Evolutionary conservation across 352 stramenopile genomes (phyloP).

Genomic region (Pelagophyceae sp.): DNA sequence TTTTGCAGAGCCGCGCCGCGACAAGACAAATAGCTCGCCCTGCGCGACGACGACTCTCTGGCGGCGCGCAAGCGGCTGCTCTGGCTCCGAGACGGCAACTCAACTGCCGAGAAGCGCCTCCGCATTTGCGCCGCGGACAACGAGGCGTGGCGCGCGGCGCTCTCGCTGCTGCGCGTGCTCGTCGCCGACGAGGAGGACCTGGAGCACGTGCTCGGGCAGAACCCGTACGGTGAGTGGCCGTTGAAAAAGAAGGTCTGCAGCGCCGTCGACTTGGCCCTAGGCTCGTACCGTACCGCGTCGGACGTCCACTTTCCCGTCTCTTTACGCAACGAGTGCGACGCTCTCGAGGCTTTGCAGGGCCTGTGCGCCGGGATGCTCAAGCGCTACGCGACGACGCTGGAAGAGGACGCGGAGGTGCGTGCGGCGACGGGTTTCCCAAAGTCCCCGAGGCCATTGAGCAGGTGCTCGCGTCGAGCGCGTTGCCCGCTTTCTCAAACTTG

Average conservation of each 20-base stretch:
- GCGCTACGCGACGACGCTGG: conserved; percentile 57
- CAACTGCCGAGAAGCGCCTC: conserved; percentile 45
- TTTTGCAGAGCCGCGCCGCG: too few relatives aligned
- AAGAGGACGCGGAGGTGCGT: conserved; percentile 51
- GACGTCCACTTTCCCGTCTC: conserved; percentile 53
- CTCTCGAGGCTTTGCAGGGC: conserved; percentile 48
- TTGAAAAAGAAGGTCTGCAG: too few relatives aligned
- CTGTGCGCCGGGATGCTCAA: conserved; percentile 38
- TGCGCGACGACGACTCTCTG: not conserved
- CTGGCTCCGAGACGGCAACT: conserved; percentile 1
- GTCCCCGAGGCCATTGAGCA: not conserved
- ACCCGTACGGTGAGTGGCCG: too few relatives aligned
- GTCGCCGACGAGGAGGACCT: conserved; percentile 52
- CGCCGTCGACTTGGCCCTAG: too few relatives aligned
- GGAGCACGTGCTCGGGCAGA: conserved; percentile 33
- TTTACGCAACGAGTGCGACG: conserved; percentile 53
- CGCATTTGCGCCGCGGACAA: conserved; percentile 64
- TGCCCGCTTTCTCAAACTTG: conserved; percentile 58
- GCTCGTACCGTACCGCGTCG: conserved; percentile 40
- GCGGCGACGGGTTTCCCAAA: too few relatives aligned
- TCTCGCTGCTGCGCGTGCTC: conserved; percentile 58
- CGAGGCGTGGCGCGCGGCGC: conserved; percentile 55
- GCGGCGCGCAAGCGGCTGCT: not conserved
- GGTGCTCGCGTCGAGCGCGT: not conserved
- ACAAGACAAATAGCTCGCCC: too few relatives aligned